Conservation (phyloP, 805 yeast species). For the Saturnispora sanitii region DNA sequence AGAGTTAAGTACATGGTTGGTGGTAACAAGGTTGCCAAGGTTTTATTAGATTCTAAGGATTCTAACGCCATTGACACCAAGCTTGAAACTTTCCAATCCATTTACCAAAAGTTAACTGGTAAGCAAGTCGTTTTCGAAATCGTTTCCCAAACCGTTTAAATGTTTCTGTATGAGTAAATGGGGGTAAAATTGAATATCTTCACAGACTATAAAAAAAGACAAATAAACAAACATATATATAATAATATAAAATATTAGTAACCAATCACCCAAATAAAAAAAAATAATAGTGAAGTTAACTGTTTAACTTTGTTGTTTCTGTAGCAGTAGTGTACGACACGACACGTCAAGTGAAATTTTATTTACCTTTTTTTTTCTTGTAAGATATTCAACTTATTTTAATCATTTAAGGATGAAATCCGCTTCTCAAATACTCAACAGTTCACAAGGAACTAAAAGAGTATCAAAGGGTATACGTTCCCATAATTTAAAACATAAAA, state of each 20-base stretch:
- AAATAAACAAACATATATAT: not conserved
- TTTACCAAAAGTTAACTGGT: conserved; percentile 97
- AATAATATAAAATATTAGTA: not conserved
- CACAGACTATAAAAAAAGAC: not conserved
- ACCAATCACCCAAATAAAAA: not conserved
- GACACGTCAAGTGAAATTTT: too few relatives aligned
- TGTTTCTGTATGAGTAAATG: conserved; percentile 10
- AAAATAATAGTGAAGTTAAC: too few relatives aligned
- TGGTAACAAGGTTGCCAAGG: conserved; percentile 97
- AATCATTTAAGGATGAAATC: too few relatives aligned
- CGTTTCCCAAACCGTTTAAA: conserved; percentile 45
- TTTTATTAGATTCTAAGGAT: conserved; percentile 95
- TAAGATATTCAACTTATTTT: too few relatives aligned
- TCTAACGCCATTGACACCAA: conserved; percentile 95
- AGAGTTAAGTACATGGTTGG: conserved; percentile 98
- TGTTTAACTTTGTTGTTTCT: too few relatives aligned
- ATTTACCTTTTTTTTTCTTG: too few relatives aligned
- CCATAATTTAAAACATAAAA: too few relatives aligned
- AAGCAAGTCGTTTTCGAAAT: conserved; percentile 98
- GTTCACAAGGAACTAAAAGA: too few relatives aligned
- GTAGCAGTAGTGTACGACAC: not conserved
- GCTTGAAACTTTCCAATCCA: conserved; percentile 98
- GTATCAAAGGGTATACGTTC: too few relatives aligned
- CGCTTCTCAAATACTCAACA: too few relatives aligned
- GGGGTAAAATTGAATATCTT: conserved; percentile 1